These are phyloP conservation scores for Suhomyces maxii DNA, from an alignment of 1,139 yeast species.

Conservation along the genomic window DNA sequence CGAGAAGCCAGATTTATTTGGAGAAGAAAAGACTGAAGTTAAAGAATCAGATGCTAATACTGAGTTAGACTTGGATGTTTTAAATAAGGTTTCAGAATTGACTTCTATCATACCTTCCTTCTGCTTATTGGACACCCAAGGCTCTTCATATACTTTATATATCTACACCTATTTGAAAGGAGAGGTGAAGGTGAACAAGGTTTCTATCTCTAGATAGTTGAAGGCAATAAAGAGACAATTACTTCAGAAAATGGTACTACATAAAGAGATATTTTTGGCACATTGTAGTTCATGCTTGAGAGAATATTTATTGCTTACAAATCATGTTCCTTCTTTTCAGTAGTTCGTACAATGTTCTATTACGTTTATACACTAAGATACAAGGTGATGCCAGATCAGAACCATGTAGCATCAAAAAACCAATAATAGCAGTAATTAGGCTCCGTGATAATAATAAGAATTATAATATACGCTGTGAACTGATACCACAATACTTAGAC, in stretches of 20 bases:
- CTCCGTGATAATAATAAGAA: too few species aligned
- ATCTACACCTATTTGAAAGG: slow-evolving; percentile 79
- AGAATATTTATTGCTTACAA: too few species aligned
- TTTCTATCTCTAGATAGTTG: slow-evolving; percentile 34
- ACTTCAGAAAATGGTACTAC: background rate
- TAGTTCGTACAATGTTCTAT: background rate
- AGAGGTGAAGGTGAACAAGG: slow-evolving; percentile 90
- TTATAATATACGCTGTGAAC: background rate
- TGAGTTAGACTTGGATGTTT: slow-evolving; percentile 18
- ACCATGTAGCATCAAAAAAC: too few species aligned
- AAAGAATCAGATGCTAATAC: slow-evolving; percentile 5
- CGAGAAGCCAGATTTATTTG: slow-evolving; percentile 5
- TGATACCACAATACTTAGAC: background rate
- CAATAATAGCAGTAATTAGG: too few species aligned
- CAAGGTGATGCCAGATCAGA: background rate
- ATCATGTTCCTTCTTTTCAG: too few species aligned
- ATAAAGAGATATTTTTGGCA: too few species aligned
- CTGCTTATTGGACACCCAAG: slow-evolving; percentile 82
- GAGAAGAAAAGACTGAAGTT: slow-evolving; percentile 14
- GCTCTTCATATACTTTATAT: slow-evolving; percentile 73
- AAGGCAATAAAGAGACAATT: background rate
- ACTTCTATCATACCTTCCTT: slow-evolving; percentile 69
- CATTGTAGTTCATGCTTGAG: too few species aligned
- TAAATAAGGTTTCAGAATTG: slow-evolving; percentile 18
- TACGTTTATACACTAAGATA: background rate